Conservation (phyloP, 2,329 filamentous ascomycete species). For the Venturia effusa region DNA sequence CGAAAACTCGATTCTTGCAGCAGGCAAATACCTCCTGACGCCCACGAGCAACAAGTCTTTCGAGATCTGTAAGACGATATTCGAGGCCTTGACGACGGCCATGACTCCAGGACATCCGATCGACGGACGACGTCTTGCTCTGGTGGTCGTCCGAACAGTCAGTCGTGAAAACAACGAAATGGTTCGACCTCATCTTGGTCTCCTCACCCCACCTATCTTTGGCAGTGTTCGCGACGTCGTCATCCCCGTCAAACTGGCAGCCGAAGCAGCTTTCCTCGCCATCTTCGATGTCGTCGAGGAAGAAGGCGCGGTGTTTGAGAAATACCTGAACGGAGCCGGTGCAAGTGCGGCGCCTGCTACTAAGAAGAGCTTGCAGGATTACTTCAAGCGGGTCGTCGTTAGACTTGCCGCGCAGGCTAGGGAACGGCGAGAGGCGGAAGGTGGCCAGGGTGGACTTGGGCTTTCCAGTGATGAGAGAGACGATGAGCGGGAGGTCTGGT, state of each 20-base stretch:
- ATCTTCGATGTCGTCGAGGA: constrained; percentile 85
- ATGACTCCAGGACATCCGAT: constrained; percentile 68
- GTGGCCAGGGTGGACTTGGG: constrained; percentile 74
- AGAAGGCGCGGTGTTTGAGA: constrained; percentile 78
- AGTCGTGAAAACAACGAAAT: constrained; percentile 69
- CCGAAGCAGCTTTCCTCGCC: constrained; percentile 86
- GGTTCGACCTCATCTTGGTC: constrained; percentile 66
- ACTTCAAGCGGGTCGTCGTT: constrained; percentile 87
- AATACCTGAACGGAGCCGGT: constrained; percentile 63
- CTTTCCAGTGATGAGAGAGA: constrained; percentile 85
- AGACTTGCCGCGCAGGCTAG: constrained; percentile 76
- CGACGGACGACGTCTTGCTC: constrained; percentile 73
- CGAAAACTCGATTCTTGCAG: constrained; percentile 79
- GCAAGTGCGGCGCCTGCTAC: constrained; percentile 53
- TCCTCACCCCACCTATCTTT: constrained; percentile 78
- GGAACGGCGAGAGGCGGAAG: constrained; percentile 84
- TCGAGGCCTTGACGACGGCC: constrained; percentile 63
- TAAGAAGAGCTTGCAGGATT: constrained; percentile 88
- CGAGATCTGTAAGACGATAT: constrained; percentile 64
- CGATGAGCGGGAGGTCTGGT: constrained; percentile 93
- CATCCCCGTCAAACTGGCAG: constrained; percentile 90
- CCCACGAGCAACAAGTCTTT: constrained; percentile 55
- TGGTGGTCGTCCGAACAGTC: constrained; percentile 81
- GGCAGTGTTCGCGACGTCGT: constrained; percentile 80
- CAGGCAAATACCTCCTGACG: constrained; percentile 78